Evolutionary conservation across 192 early-diverging fungal species (phyloP), one percentile per base, ranked within the genome.

Genomic region (Coemansia sp.): DNA sequence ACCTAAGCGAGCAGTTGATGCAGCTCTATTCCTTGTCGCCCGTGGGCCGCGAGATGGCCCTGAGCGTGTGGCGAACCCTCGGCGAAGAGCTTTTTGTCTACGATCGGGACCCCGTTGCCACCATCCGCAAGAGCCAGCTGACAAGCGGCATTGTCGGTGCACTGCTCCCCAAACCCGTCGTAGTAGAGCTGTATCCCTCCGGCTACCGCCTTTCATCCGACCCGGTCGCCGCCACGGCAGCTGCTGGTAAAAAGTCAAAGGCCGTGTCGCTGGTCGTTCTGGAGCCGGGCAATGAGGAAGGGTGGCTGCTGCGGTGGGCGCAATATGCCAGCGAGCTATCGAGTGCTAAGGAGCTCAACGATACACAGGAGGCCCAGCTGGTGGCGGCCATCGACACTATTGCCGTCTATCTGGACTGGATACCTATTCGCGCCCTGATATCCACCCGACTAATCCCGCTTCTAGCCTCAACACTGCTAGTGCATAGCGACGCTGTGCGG

Each of bases 41-140:
- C 1, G 62, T 18, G 16, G 62, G 63, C 11, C 66, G 67, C 1
- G 78, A 71, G 20, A 59, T 69, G 69, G 71, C 67, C 36, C 56
- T 72, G 53, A 11, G 78, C 11, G 46, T 81, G 11, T 81, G 78
- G 78, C 69, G 59, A 46, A 75, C 73, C 31, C 57, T 81, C 36
- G 78, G 78, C 40, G 78, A 81, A 38, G 78, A 75, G 60, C 33
- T 81, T 63, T 71, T 81, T 74, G 73, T 75, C 13, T 75, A 65
- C 23, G 78, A 81, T 28, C 51, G 73, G 14, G 78, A 81, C 31
- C 60, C 78, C 7, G 55, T 63, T 43, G 78, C 65, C 0, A 59
- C 69, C 0, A 70, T 81, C 35, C 69, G 73, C 35, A 75, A 72
- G 40, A 43, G 55, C 35, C 73, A 81, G 9, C 70, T 81, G 63